Evolutionary conservation across 441 rosid species (phyloP).

Genomic region (Pelargonium fulgidum): DNA sequence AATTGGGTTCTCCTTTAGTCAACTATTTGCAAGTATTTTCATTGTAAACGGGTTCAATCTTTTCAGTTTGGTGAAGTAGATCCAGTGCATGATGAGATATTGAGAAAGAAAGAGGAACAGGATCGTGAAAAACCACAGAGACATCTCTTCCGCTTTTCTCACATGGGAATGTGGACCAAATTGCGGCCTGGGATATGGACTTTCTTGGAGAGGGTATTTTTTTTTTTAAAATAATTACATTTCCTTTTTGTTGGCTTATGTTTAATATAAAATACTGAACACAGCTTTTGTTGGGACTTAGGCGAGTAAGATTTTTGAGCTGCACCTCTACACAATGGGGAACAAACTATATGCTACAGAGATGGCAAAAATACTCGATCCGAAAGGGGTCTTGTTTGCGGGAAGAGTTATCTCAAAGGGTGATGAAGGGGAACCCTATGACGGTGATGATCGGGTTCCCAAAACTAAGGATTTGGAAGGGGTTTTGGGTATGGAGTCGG

Average conservation of each 20-base stretch:
- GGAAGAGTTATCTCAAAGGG: constrained; percentile 97
- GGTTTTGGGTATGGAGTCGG: constrained; percentile 95
- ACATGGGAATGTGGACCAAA: constrained; percentile 99
- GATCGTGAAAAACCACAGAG: constrained; percentile 81
- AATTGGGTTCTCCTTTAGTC: not conserved
- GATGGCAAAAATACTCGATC: constrained; percentile 98
- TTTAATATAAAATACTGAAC: constrained; percentile 18
- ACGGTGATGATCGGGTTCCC: constrained; percentile 85
- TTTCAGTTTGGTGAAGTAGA: constrained; percentile 86
- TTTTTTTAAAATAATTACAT: not conserved
- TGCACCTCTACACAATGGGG: constrained; percentile 98
- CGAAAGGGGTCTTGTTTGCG: constrained; percentile 70
- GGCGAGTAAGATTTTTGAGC: constrained; percentile 83
- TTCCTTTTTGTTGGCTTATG: constrained; percentile 12
- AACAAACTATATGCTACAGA: constrained; percentile 96
- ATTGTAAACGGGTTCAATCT: constrained; percentile 12
- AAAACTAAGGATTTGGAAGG: constrained; percentile 99
- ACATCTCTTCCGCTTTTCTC: constrained; percentile 84
- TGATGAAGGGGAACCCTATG: constrained; percentile 77
- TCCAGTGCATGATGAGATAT: constrained; percentile 67
- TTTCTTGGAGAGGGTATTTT: constrained; percentile 74
- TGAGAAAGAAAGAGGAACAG: constrained; percentile 93
- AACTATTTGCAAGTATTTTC: constrained; percentile 7
- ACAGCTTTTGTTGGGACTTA: constrained; percentile 29
- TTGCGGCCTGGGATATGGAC: constrained; percentile 97